phyloP scores from a whole-genome alignment of 305 asterid genomes.

The Fraxinus nigra region DNA sequence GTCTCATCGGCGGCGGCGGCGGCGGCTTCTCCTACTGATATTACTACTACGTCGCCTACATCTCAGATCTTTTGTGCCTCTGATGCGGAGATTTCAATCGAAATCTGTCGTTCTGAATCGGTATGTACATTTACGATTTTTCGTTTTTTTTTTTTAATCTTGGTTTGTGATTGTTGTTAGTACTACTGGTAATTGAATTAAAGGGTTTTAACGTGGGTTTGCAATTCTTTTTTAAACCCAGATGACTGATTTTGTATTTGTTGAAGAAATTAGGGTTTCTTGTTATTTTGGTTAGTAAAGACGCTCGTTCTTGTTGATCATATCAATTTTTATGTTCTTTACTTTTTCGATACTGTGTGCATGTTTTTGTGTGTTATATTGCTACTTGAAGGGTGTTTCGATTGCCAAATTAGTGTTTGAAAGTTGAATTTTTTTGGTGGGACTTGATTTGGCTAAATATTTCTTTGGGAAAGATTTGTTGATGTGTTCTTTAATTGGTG shows the following conservation, averaged over 20 bases:
- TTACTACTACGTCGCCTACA: constrained; percentile 21
- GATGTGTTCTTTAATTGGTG: neutral
- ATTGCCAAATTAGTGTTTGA: neutral
- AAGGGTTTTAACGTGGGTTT: neutral
- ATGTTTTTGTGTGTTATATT: neutral
- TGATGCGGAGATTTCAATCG: constrained; percentile 26
- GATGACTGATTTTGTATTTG: neutral
- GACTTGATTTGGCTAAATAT: neutral
- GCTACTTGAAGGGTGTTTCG: neutral
- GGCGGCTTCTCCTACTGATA: constrained; percentile 1
- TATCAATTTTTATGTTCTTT: neutral
- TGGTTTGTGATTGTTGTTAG: neutral
- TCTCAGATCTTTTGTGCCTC: constrained; percentile 16
- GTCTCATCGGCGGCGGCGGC: constrained; percentile 15
- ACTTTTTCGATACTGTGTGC: neutral
- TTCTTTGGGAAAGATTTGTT: neutral
- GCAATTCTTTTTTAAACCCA: neutral
- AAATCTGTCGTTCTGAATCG: constrained; percentile 48
- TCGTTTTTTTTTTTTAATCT: neutral
- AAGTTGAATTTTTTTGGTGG: neutral
- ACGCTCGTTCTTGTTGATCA: neutral
- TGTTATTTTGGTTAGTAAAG: neutral
- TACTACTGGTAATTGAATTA: neutral
- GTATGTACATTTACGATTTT: constrained; percentile 16
- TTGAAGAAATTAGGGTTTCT: constrained; percentile 1